Evolutionary conservation across 1,139 yeast species (phyloP), one percentile per base, ranked within the genome.

Genomic region (Diutina siamensis): DNA sequence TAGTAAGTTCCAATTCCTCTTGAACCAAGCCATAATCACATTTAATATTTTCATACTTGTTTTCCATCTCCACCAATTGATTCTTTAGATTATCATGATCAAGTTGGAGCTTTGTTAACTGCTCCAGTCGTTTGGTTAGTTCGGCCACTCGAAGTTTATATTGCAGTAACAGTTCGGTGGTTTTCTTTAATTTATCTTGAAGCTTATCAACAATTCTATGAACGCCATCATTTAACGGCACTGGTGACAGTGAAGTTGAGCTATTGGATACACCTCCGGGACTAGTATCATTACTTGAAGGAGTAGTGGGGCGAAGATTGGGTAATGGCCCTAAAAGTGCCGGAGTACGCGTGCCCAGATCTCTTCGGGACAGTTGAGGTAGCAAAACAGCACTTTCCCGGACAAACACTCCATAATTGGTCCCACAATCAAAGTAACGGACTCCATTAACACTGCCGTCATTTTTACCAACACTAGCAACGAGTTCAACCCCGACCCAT

Each of bases 401-500:
- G 2, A 77, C 80, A 59, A 82, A 82, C 2, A 80, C 59, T 0
- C 97, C 97, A 57, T 74, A 57, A 51, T 61, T 49, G 22, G 56
- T 51, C 13, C 55, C 54, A 38, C 86, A 73, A 1, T 67, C 61
- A 53, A 89, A 89, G 59, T 88, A 86, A 44, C 67, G 53, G 0
- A 63, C 62, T 0, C 86, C 94, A 27, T 77, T 67, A 0, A 88
- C 76, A 1, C 80, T 64, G 0, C 97, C 97, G 55, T 88, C 76
- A 55, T 89, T 87, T 60, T 81, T 84, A 1, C 97, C 97, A 0
- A 56, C 57, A 0, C 83, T 76, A 13, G 65, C 64, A 28, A 74
- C 77, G 34, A 87, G 68, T 54, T 82, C 87, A 3, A 89, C 69
- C 0, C 97, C 97, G 12, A 80, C 68, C 97, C 97, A 89, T 1